Evolutionary conservation across 805 yeast genomes (phyloP).

Genomic region (Clavispora carvajalis): DNA sequence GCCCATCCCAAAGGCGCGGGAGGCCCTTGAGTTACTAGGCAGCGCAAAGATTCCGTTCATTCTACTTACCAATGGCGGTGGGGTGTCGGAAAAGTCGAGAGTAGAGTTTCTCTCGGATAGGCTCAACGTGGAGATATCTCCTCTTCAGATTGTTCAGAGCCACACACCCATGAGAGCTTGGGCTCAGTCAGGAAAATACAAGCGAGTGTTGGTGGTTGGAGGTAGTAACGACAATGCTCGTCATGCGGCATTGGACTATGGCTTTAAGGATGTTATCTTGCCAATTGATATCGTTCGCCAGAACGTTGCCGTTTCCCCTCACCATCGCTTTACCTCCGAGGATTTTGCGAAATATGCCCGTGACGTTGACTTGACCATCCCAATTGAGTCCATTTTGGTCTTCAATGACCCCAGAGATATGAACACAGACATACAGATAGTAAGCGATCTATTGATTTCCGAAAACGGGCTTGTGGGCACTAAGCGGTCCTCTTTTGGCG

Average conservation of each 20-base stretch:
- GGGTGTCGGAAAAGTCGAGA: constrained; percentile 60
- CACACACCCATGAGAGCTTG: constrained; percentile 80
- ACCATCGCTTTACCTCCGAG: constrained; percentile 47
- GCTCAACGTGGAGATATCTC: constrained; percentile 43
- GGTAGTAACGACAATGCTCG: constrained; percentile 69
- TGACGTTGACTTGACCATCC: constrained; percentile 23
- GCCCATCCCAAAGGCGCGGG: constrained; percentile 60
- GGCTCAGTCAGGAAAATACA: constrained; percentile 39
- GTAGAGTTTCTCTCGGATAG: constrained; percentile 45
- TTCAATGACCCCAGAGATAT: constrained; percentile 88
- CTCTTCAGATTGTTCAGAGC: constrained; percentile 71
- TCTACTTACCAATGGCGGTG: constrained; percentile 90
- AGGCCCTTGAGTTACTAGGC: constrained; percentile 53
- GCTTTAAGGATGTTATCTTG: constrained; percentile 68
- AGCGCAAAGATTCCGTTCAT: constrained; percentile 63
- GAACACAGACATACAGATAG: constrained; percentile 78
- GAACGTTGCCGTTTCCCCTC: constrained; percentile 61
- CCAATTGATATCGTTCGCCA: constrained; percentile 66
- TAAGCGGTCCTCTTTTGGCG: constrained; percentile 23
- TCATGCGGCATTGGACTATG: constrained; percentile 68
- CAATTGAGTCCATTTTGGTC: constrained; percentile 72
- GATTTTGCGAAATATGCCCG: constrained; percentile 41
- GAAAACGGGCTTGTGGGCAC: constrained; percentile 64
- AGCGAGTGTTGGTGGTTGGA: constrained; percentile 78
- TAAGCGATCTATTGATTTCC: constrained; percentile 64